Percentiles rank a stretch among this genome's conserved stretches.
phyloP scores from a whole-genome alignment of 2,329 filamentous ascomycete genomes.

The Tolypocladium endophyticum region DNA sequence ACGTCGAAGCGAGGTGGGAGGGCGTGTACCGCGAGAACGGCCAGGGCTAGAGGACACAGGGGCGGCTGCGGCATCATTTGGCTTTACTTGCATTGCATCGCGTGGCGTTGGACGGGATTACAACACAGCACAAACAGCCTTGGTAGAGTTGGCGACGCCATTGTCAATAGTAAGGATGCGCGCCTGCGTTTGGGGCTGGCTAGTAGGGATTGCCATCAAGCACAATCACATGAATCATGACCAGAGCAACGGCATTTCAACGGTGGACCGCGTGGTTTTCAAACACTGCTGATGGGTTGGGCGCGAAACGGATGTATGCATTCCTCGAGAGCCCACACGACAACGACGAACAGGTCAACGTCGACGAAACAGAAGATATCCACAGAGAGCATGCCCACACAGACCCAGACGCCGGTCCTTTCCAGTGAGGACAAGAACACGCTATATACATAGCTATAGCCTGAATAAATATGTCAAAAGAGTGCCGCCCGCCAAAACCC shows the following conservation, averaged over 20 bases:
- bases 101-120: slow-evolving; percentile 19
- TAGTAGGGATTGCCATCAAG: not conserved
- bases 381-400: not conserved
- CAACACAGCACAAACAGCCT: not conserved
- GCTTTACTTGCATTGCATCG: slow-evolving; percentile 21
- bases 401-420: not conserved
- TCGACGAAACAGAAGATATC: not conserved
- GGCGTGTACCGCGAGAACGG: slow-evolving; percentile 32
- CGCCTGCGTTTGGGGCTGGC: not conserved
- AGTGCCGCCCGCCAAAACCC: not conserved
- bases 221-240: not conserved
- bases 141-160: not conserved
- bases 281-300: not conserved
- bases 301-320: not conserved
- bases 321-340: not conserved
- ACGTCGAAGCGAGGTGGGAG: slow-evolving; percentile 52
- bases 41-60: slow-evolving; percentile 4
- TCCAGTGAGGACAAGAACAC: not conserved
- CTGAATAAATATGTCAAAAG: not conserved
- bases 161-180: not conserved
- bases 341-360: not conserved
- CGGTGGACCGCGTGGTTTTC: not conserved
- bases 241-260: not conserved
- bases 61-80: not conserved
- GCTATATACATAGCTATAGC: not conserved